Evolutionary conservation across 768 basidiomycete genomes (phyloP), one percentile per base, ranked within the genome.

Genomic region (Cyclocybe aegerita): DNA sequence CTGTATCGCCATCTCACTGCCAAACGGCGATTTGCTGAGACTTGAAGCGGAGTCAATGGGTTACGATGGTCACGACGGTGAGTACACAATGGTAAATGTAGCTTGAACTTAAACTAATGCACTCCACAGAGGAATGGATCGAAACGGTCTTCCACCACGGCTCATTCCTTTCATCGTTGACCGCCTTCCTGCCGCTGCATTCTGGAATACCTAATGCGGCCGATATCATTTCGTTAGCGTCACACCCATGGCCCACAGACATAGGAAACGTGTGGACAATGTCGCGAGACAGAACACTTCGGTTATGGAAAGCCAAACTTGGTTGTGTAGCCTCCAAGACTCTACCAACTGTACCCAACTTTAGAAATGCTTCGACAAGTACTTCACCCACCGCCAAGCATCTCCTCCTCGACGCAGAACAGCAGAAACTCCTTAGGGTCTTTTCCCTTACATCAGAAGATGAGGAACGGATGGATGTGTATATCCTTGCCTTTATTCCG

Each of bases 231-330:
- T 82, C 88, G 39, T 72, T 91, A 36, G 80, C 89, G 5, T 83
- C 83, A 39, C 79, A 85, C 65, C 81, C 87, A 37, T 87, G 84
- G 69, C 88, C 88, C 12, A 87, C 86, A 10, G 88, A 89, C 62
- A 75, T 88, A 49, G 79, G 76, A 33, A 77, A 89, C 58, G 72
- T 87, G 15, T 96, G 91, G 82, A 86, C 93, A 1, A 77, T 98
- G 37, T 93, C 94, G 7, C 78, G 93, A 48, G 93, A 97, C 71
- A 80, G 88, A 48, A 86, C 85, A 32, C 74, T 98, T 37, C 80
- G 93, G 35, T 73, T 90, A 38, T 98, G 94, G 94, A 87, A 88
- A 55, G 77, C 85, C 29, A 81, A 86, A 64, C 74, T 82, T 48
- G 85, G 85, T 39, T 87, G 90, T 62, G 77, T 86, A n/a, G 79